Conservation (phyloP, 306 rosid genomes). For the Cotoneaster glaucophyllus region DNA sequence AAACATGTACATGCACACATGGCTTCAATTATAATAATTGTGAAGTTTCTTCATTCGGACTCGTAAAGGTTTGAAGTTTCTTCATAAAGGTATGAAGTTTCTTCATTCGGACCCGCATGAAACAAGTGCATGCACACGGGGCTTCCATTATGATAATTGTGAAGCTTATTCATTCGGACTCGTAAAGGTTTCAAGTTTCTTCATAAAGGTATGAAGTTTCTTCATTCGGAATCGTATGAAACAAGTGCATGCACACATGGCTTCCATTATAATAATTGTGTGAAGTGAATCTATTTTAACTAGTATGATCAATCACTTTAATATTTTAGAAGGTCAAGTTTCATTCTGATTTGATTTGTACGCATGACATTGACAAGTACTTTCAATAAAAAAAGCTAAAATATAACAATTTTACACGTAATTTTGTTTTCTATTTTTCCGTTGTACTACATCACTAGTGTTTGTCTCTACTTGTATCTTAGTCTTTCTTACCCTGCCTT, state of each 20-base stretch:
- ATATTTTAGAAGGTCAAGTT: not conserved
- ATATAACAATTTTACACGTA: not conserved
- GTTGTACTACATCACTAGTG: not conserved
- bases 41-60: too few species aligned
- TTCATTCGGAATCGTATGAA: not conserved
- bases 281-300: not conserved
- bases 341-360: not conserved
- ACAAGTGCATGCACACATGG: not conserved
- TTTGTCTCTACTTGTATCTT: not conserved
- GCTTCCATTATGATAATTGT: too few species aligned
- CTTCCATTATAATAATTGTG: not conserved
- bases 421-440: not conserved
- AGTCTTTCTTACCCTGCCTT: not conserved
- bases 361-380: not conserved
- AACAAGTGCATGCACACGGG: too few species aligned
- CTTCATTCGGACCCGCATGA: too few species aligned
- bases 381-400: not conserved
- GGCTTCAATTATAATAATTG: too few species aligned
- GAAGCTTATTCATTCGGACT: too few species aligned
- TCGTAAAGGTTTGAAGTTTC: too few species aligned
- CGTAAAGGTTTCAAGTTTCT: too few species aligned
- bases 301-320: not conserved
- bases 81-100: too few species aligned
- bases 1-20: too few species aligned
- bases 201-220: slow-evolving; percentile 44